Evolutionary conservation across 257 asterid species (phyloP), one percentile per base, ranked within the genome.

Genomic region (Solanum tarapatanum): DNA sequence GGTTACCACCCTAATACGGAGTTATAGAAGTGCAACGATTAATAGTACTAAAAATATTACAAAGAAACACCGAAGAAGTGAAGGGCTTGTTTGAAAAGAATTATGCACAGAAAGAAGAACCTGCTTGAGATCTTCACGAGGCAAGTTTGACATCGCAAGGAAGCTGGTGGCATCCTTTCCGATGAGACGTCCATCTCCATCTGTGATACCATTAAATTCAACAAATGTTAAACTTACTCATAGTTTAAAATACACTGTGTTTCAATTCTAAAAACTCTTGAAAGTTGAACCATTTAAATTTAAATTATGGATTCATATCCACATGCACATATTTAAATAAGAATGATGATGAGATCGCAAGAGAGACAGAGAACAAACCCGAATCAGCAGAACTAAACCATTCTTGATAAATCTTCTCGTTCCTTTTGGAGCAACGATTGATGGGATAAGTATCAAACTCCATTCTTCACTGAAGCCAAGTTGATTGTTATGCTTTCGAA

Each of bases 111-210:
- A 12, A 39, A 76, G 45, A 45, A 6, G 75, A 51, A 93, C 99
- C 98, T 87, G 97, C 90, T 97, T 97, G 89, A 97, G 99, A 93
- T 96, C 99, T 74, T 90, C 96, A 87, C 99, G 99, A 88, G 99
- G 87, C 91, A 96, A 88, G 82, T 92, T 94, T n/a, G 99, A 93
- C 94, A 95, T 88, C 58, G 95, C 90, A 86, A 97, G 96, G 90
- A 97, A 97, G 89, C 94, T 97, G 87, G 88, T 95, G 66, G 99
- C 99, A 91, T 96, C 99, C 43, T 79, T 91, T 36, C 99, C 99
- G 2, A 93, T 91, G 39, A 96, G 89, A 73, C 99, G 97, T 26
- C 98, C 99, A 92, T 96, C 99, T 69, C 98, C 98, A 88, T 96
- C 99, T 97, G 90, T 39, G 45, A 35, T 26, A 26, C 87, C 45